A percentile compares a stretch with the other conserved stretches of the same genome.
Evolutionary conservation across 1,284 basidiomycete species (phyloP).

Genomic region (Mycosarcoma mackinlayi): DNA sequence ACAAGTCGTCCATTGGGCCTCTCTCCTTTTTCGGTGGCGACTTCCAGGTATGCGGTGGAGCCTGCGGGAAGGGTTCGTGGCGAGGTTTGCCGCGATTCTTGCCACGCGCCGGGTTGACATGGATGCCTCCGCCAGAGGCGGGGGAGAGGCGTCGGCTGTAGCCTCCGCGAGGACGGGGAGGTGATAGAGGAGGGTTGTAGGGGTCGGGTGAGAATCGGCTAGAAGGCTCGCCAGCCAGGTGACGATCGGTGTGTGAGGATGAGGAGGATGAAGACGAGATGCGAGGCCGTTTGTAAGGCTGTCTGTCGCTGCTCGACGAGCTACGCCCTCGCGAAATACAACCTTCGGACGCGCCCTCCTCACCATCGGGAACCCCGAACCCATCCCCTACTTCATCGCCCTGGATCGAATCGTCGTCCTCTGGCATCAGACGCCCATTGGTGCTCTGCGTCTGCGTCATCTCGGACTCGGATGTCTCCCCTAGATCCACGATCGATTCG

Average conservation of each 20-base stretch:
- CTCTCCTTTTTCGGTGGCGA: slow-evolving; percentile 10
- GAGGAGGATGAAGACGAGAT: background rate
- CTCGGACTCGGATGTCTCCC: slow-evolving; percentile 12
- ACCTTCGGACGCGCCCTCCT: background rate
- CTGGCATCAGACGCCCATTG: background rate
- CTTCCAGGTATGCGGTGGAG: slow-evolving; percentile 34
- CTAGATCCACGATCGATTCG: slow-evolving; percentile 29
- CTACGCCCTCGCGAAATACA: slow-evolving; percentile 9
- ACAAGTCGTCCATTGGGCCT: slow-evolving; percentile 25
- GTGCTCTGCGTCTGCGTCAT: slow-evolving; percentile 1
- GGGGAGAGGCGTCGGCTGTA: slow-evolving; percentile 40
- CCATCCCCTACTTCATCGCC: slow-evolving; percentile 42
- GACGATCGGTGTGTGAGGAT: background rate
- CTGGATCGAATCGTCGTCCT: slow-evolving; percentile 8
- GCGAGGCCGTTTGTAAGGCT: slow-evolving; percentile 4
- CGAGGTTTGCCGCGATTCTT: slow-evolving; percentile 22
- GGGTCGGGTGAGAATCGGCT: slow-evolving; percentile 53
- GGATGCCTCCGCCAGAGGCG: slow-evolving; percentile 34
- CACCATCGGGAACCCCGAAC: slow-evolving; percentile 30
- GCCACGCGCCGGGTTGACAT: slow-evolving; percentile 29
- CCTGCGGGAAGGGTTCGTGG: slow-evolving; percentile 33
- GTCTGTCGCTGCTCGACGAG: background rate
- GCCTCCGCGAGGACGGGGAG: slow-evolving; percentile 41
- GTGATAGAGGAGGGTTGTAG: slow-evolving; percentile 52
- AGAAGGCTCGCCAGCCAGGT: slow-evolving; percentile 2